These are phyloP conservation scores for Candida vaughaniae DNA, from an alignment of 805 yeast species.

Conservation along the genomic window DNA sequence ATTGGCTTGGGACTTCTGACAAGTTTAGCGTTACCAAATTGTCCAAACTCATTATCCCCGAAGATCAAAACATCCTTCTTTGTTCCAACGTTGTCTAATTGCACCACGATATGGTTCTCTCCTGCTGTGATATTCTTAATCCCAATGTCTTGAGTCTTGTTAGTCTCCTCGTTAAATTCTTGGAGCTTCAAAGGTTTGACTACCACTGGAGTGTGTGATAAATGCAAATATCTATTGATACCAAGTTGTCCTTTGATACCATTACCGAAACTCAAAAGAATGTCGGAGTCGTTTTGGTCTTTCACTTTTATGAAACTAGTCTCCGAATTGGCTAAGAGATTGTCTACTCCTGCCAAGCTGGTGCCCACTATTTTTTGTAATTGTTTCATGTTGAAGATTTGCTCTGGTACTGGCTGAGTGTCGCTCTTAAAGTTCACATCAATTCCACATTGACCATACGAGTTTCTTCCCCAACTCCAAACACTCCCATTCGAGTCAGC, in stretches of 20 bases:
- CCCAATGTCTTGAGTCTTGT: conserved; percentile 43
- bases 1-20: conserved; percentile 57
- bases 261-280: conserved; percentile 70
- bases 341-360: conserved; percentile 28
- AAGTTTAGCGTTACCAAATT: conserved; percentile 79
- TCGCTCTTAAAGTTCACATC: conserved; percentile 66
- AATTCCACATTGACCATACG: conserved; percentile 80
- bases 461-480: conserved; percentile 86
- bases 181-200: conserved; percentile 49
- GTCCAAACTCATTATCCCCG: conserved; percentile 85
- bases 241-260: conserved; percentile 89
- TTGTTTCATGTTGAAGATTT: background rate
- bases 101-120: conserved; percentile 60
- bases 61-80: conserved; percentile 64
- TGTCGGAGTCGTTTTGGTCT: conserved; percentile 17
- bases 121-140: conserved; percentile 61
- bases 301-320: conserved; percentile 39
- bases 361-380: conserved; percentile 17
- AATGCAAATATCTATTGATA: conserved; percentile 69
- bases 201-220: conserved; percentile 64
- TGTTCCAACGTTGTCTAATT: conserved; percentile 46
- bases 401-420: conserved; percentile 66
- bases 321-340: conserved; percentile 59
- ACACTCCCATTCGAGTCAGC: conserved; percentile 64
- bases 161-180: conserved; percentile 53